A percentile compares a stretch with the other conserved stretches of the same genome.
phyloP scores from a whole-genome alignment of 805 yeast species.

The Saccharomyces kudriavzevii region DNA sequence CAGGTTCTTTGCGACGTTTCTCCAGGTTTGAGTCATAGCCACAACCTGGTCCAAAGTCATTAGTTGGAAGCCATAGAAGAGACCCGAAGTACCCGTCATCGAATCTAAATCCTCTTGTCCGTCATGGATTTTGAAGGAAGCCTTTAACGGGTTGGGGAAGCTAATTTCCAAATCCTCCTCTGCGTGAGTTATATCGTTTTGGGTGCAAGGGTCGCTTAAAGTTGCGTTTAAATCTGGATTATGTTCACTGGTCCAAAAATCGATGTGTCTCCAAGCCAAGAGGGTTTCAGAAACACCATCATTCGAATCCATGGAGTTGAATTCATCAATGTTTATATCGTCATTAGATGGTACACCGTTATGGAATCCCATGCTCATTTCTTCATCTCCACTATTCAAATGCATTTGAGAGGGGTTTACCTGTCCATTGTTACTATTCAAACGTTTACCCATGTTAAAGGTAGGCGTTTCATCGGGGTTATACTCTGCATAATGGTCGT shows the following conservation, averaged over 20 bases:
- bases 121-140: conserved; percentile 74
- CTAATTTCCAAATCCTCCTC: conserved; percentile 71
- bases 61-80: conserved; percentile 71
- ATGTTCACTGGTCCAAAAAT: conserved; percentile 69
- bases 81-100: conserved; percentile 59
- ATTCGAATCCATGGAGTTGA: conserved; percentile 10
- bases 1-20: conserved; percentile 50
- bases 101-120: conserved; percentile 81
- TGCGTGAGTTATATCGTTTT: conserved; percentile 69
- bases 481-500: conserved; percentile 64
- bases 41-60: conserved; percentile 75
- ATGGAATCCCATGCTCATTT: conserved; percentile 9
- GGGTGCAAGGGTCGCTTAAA: conserved; percentile 69
- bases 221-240: conserved; percentile 78
- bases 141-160: conserved; percentile 76
- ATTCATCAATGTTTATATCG: conserved; percentile 32
- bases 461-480: conserved; percentile 36
- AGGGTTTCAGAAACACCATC: conserved; percentile 71
- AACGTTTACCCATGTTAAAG: conserved; percentile 24
- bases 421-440: conserved; percentile 4
- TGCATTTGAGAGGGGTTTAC: conserved; percentile 14
- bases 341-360: conserved; percentile 1
- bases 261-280: conserved; percentile 84
- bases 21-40: conserved; percentile 79
- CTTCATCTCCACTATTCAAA: conserved; percentile 14